phyloP scores from a whole-genome alignment of 108 stramenopile genomes.

The Nannochloropsis gaditana region DNA sequence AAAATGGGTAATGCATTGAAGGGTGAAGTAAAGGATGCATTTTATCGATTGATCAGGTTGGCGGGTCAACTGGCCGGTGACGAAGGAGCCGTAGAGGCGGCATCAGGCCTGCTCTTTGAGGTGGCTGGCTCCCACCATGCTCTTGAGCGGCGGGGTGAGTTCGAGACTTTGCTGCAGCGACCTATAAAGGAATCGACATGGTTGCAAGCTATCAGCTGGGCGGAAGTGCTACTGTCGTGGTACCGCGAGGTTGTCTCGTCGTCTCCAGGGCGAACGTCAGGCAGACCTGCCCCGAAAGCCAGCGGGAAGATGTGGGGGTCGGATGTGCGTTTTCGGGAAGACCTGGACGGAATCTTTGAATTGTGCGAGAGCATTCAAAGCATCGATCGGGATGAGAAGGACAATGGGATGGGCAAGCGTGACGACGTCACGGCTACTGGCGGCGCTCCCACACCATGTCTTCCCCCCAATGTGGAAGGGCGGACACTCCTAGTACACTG shows the following conservation, averaged over 20 bases:
- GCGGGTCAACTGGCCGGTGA: neutral
- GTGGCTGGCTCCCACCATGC: constrained; percentile 4
- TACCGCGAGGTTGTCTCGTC: neutral
- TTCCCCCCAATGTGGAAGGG: neutral
- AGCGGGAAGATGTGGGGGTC: constrained; percentile 5
- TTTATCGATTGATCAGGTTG: neutral
- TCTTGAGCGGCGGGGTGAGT: neutral
- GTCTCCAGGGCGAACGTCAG: neutral
- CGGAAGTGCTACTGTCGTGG: neutral
- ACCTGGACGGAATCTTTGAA: neutral
- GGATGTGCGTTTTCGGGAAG: neutral
- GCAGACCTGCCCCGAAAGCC: neutral
- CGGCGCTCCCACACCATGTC: too few species aligned
- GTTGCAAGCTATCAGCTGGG: neutral
- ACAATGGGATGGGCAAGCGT: neutral
- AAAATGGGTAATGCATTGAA: neutral
- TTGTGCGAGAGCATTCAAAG: neutral
- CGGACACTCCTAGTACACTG: neutral
- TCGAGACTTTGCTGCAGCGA: neutral
- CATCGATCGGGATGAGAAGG: neutral
- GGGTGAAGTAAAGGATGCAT: neutral
- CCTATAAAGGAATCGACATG: neutral
- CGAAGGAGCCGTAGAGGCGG: constrained; percentile 15
- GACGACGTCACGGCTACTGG: neutral
- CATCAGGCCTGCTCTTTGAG: constrained; percentile 11